Evolutionary conservation across 768 basidiomycete genomes (phyloP), one percentile per base, ranked within the genome.

Genomic region (Psilocybe sp.): DNA sequence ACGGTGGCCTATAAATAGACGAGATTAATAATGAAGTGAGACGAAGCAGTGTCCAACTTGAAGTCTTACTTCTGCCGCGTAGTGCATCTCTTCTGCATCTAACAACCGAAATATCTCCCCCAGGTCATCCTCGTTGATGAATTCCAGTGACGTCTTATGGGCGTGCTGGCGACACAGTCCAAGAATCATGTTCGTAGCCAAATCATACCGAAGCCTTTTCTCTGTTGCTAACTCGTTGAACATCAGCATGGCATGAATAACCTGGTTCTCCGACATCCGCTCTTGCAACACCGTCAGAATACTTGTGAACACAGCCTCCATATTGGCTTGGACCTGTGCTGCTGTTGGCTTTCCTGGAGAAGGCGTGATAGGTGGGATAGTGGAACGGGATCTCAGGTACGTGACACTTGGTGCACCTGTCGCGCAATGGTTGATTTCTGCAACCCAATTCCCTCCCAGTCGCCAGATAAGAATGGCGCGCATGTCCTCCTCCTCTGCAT

Each of bases 161-260:
- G 42, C 63, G 41, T 67, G 67, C 49, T 63, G 48, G 8, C 63
- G 49, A 40, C 67, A 70, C 0, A 66, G 28, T 1, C 68, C 66
- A 1, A 66, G 35, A 31, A 69, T 60, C 1, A 46, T 15, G 32
- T 69, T 65, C 0, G 65, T 60, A 15, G 46, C 51, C 2, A 20
- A 31, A 48, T 67, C 57, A 56, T 53, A 68, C 0, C 64, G 43
- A 10, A 61, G 45, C 15, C 62, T 36, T 23, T 60, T 60, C 44
- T 69, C 61, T 0, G 46, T 49, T 1, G 62, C 61, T 11, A 69
- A 7, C 55, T 69, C 64, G 52, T 69, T 62, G 19, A 65, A 56
- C 62, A 67, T 67, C 45, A 65, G 3, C 5, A 69, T 52, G 6
- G 41, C 36, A 40, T 68, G 65, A 2, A 56, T 28, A 3, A 46